Base-by-base conservation (phyloP, 2,329 filamentous ascomycete species). In the Sporothrix schenckii region DNA sequence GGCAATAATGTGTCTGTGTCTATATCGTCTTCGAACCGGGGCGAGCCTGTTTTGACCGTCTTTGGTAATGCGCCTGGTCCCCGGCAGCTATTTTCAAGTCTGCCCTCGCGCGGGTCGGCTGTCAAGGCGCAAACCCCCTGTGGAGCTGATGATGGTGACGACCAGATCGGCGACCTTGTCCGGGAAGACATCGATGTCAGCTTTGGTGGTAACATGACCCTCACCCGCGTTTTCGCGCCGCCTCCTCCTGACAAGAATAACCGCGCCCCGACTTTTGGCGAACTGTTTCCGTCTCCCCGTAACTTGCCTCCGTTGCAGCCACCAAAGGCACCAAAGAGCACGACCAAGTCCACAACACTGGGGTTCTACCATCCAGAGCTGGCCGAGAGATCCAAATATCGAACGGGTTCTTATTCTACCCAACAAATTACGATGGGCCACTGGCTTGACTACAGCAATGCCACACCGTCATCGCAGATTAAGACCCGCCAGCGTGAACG, bases 11-110 rank as follows among this genome's bases (percentile, higher is more conserved):
- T 41, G 11, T 67, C 50, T 3, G 52, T 65, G 19, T 50, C 56
- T 16, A 49, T 66, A 5, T 41, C 66, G 3, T 77, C 79, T 3
- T 78, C 79, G 30, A 77, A 82, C 24, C 74, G 78, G 77, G 83
- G 74, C 78, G 86, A 74, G 80, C 68, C 71, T 19, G 89, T 94
- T 6, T 82, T 97, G 71, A 94, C 92, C 0, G 83, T 97, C 0
- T 90, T 89, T 74, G 93, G 92, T 69, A 91, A 89, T 74, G 91
- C 91, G 53, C 88, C 90, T 1, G 88, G 89, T 60, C 86, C 91
- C 49, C 90, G 89, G 75, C 91, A 94, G 72, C 83, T 97, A 4
- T 97, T 95, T 78, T 97, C 94, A 4, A 97, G 94, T 79, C 83
- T 97, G 66, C 92, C 91, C 74, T 84, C 86, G 69, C 80, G 83